Base-by-base conservation (phyloP, 2,329 filamentous ascomycete species). In the Cercospora nicotianae region DNA sequence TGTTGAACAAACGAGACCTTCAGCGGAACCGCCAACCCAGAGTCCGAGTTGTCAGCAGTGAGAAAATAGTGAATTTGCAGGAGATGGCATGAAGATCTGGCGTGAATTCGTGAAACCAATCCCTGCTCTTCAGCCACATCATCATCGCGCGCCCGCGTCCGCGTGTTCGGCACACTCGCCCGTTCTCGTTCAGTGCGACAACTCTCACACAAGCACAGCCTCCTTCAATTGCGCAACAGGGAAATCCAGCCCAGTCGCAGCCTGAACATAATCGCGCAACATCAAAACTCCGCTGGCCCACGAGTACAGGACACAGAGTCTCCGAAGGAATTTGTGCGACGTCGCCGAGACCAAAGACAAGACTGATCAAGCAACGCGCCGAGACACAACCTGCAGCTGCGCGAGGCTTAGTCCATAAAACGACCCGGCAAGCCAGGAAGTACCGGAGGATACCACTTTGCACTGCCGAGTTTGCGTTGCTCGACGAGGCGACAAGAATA, bases 301-400 rank as follows among this genome's bases (percentile, higher is more conserved):
- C 45, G n/a, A 48, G 20, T 13, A 12, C 45, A 23, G 8, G 18
- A 48, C 18, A 48, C 45, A 48, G 18, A 6, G n/a, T 23, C 10
- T 20, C 20, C 16, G 45, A 20, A 48, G 45, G 45, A 23, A 20
- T 13, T 23, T 10, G 45, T 48, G 45, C 45, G 45, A 48, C 45
- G 28, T 28, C 53, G 53, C 53, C 23, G 26, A 31, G 26, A 7
- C 53, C 28, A 31, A 2, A 48, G 45, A 57, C 53, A 57, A 57
- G 53, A 31, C 28, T 13, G 53, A 28, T 57, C 53, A 57, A 57
- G 53, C 53, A 57, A 26, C 53, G 53, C 53, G 53, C 53, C 53
- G 53, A 57, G 53, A 57, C 53, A 57, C 23, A 31, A 16, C 28
- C 23, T 30, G 53, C 53, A 57, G 53, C 53, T 57, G 23, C 28